A percentile compares a stretch with the other conserved stretches of the same genome.
These are phyloP conservation scores for Geotrichum candidum DNA, from an alignment of 1,139 yeast species.

Conservation along the genomic window DNA sequence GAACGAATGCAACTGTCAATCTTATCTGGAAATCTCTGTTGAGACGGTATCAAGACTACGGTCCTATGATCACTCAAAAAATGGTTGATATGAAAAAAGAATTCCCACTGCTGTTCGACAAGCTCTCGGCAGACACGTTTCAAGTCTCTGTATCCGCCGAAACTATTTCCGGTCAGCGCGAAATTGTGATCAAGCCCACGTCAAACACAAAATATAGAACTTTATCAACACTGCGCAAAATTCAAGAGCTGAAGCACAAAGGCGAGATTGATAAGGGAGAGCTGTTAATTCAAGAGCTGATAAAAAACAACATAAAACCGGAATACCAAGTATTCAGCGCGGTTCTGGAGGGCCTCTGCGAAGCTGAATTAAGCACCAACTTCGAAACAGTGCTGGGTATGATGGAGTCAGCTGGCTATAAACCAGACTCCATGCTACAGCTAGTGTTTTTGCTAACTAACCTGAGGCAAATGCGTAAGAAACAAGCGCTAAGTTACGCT, in stretches of 20 bases:
- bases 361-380: slow-evolving; percentile 3
- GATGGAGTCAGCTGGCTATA: slow-evolving; percentile 16
- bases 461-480: slow-evolving; percentile 4
- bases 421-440: slow-evolving; percentile 7
- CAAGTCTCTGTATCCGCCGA: not conserved
- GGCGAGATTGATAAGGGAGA: slow-evolving; percentile 1
- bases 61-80: not conserved
- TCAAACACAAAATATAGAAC: slow-evolving; percentile 3
- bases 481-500: not conserved
- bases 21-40: slow-evolving; percentile 14
- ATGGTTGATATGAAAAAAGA: slow-evolving; percentile 1
- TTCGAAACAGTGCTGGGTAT: slow-evolving; percentile 10
- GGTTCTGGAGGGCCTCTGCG: slow-evolving; percentile 14
- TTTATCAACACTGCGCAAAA: slow-evolving; percentile 9
- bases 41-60: slow-evolving; percentile 11
- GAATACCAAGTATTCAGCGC: slow-evolving; percentile 8
- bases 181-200: slow-evolving; percentile 1
- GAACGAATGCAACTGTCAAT: slow-evolving; percentile 16
- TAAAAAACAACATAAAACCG: slow-evolving; percentile 8
- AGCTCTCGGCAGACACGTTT: slow-evolving; percentile 10
- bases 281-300: slow-evolving; percentile 5
- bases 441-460: slow-evolving; percentile 13
- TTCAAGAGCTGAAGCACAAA: slow-evolving; percentile 5
- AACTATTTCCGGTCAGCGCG: not conserved
- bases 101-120: slow-evolving; percentile 8